Evolutionary conservation across 805 yeast genomes (phyloP).

Genomic region (Clavispora asparagi): DNA sequence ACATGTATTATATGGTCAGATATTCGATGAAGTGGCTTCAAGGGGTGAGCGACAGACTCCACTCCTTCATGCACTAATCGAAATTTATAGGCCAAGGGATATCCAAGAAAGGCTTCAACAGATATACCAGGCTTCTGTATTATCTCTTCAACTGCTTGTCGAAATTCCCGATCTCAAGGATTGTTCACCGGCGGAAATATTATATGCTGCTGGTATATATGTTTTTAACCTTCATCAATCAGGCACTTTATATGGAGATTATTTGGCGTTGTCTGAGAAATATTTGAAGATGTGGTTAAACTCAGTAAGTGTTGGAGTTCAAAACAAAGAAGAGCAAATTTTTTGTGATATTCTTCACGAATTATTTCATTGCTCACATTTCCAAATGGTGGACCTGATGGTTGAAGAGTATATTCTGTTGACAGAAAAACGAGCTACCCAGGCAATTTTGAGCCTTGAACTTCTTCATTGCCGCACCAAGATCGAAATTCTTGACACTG

Average conservation of each 20-base stretch:
- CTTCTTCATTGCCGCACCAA: neutral
- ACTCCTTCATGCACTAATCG: neutral
- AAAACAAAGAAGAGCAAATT: neutral
- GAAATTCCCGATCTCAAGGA: neutral
- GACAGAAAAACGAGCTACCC: neutral
- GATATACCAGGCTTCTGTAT: neutral
- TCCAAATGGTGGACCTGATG: neutral
- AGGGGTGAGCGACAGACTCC: neutral
- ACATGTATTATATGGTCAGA: neutral
- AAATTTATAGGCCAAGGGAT: neutral
- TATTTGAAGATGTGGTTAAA: neutral
- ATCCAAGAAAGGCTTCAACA: neutral
- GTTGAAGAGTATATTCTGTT: neutral
- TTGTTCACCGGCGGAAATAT: neutral
- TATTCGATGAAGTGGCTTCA: neutral
- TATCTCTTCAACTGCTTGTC: neutral
- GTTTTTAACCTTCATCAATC: neutral
- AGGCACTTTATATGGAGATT: neutral
- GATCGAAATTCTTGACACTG: neutral
- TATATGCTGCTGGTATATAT: neutral
- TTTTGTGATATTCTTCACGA: neutral
- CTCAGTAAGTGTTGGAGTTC: too few species aligned
- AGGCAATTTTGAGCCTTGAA: neutral
- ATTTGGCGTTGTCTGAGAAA: neutral
- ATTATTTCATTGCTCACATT: neutral